Evolutionary conservation across 1,139 yeast species (phyloP), one percentile per base, ranked within the genome.

Genomic region (Blastobotrys niveus): DNA sequence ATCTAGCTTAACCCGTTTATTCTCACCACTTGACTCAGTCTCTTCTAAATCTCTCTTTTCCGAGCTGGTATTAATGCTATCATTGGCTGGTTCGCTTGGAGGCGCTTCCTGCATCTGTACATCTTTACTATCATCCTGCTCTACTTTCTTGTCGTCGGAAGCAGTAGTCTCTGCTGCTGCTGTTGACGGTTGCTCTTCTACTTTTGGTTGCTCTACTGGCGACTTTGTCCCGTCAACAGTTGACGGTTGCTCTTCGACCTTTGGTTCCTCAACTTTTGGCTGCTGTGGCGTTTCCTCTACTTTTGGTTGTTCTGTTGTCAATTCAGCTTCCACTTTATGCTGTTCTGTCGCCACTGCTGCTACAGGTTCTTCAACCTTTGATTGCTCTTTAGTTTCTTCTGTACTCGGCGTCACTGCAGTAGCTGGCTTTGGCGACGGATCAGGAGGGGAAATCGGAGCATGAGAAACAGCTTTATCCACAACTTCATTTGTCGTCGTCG

Each of bases 361-460:
- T 8, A 12, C 8, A 12, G 27, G 12, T 12, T 34, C 38, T n/a
- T 34, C 18, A 20, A 12, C 26, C 24, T 7, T n/a, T 7, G 14
- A 15, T 6, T 34, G 17, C 5, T 22, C 29, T 17, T 14, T 20
- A 3, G 34, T 14, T 30, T 17, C 19, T 21, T 34, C 26, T 17
- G 9, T 20, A 18, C 14, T n/a, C 14, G 37, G 7, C 24, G 3
- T 17, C 10, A 15, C 7, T 10, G 20, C 18, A 7, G 14, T 27
- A 3, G 27, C 25, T 12, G 26, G 30, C 22, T 20, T 5, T 12
- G 22, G 34, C 19, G 34, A n/a, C 12, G 34, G 34, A 5, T 14
- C 34, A 30, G 34, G 34, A 14, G 34, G 19, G 19, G 34, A n/a
- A 12, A 30, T 15, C 19, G 34, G 34, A 7, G 34, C 34, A 9